Evolutionary conservation across 495 filamentous ascomycete species (phyloP), one percentile per base, ranked within the genome.

Genomic region (Penicilliopsis zonata): DNA sequence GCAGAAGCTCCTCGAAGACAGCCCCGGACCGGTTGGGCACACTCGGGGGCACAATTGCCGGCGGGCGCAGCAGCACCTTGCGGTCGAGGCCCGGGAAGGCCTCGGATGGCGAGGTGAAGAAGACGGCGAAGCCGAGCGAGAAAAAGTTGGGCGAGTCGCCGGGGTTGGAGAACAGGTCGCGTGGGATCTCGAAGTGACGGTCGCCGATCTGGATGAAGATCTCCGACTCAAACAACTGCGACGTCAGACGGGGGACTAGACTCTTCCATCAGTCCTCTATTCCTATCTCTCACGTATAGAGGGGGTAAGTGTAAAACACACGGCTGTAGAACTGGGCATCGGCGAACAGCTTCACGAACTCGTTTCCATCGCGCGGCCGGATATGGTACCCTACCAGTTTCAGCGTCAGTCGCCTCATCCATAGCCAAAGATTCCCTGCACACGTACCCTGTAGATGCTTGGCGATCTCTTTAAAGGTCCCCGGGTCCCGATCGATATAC

Each of bases 101-200:
- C 43, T 93, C 78, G 15, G 71, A 59, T 2, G 82, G 82, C 1
- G 74, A 74, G 16, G 76, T 73, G 58, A 95, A 92, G 64, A 93
- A 93, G 47, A 86, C 74, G 8, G 78, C 78, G 48, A 94, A 94
- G 31, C 88, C 88, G 5, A 98, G 71, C 4, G 85, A 76, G 63
- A 98, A 98, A 70, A 87, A 98, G 55, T 98, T 98, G 4, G 86
- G 86, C 18, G 75, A 76, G 53, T 98, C 85, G 3, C 90, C 88
- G 8, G 82, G 83, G 15, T 66, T 63, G 8, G 74, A 78, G 57
- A 98, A 93, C 36, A 93, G 69, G 42, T 94, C 85, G 18, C 86
- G 78, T 3, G 88, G 80, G 31, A 98, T 84, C 43, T 85, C 80
- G 55, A 98, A 98, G 43, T 84, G 70, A 14, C 67, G 72, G 33